Evolutionary conservation across 164 flowering plant genomes (phyloP).

Genomic region (Aristolochia californica): DNA sequence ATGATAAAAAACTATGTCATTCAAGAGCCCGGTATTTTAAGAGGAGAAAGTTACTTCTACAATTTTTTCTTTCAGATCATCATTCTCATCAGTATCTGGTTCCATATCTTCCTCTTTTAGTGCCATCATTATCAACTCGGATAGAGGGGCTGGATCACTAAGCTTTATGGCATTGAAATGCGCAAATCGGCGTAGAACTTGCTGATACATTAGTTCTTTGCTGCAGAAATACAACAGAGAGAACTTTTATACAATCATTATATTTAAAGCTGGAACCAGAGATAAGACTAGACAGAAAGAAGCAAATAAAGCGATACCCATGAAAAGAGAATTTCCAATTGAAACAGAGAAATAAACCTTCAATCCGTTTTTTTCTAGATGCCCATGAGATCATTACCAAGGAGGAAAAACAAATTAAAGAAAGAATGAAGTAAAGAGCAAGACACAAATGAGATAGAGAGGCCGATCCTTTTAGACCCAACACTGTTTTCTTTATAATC

Average conservation of each 20-base stretch:
- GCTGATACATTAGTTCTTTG: conserved; percentile 99
- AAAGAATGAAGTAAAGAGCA: too few relatives aligned
- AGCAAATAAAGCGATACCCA: too few relatives aligned
- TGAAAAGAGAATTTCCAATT: too few relatives aligned
- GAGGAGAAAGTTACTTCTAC: conserved; percentile 44
- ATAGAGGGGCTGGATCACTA: conserved; percentile 74
- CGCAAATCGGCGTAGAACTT: conserved; percentile 76
- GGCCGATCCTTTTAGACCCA: too few relatives aligned
- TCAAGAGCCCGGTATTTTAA: too few relatives aligned
- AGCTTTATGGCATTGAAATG: conserved; percentile 93
- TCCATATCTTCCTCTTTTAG: conserved; percentile 75
- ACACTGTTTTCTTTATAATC: too few relatives aligned
- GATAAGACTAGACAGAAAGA: too few relatives aligned
- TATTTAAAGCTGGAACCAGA: neutral
- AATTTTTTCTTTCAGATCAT: conserved; percentile 64
- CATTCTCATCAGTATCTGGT: conserved; percentile 42
- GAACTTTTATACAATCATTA: neutral
- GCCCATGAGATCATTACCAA: too few relatives aligned
- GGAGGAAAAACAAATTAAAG: too few relatives aligned
- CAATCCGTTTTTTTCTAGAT: too few relatives aligned
- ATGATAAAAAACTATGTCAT: neutral
- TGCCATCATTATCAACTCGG: conserved; percentile 63
- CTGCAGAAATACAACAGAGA: conserved; percentile 26
- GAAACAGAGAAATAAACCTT: too few relatives aligned
- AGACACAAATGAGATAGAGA: too few relatives aligned